Conservation (phyloP, 345 rosid genomes). For the Odontarrhena argentea region DNA sequence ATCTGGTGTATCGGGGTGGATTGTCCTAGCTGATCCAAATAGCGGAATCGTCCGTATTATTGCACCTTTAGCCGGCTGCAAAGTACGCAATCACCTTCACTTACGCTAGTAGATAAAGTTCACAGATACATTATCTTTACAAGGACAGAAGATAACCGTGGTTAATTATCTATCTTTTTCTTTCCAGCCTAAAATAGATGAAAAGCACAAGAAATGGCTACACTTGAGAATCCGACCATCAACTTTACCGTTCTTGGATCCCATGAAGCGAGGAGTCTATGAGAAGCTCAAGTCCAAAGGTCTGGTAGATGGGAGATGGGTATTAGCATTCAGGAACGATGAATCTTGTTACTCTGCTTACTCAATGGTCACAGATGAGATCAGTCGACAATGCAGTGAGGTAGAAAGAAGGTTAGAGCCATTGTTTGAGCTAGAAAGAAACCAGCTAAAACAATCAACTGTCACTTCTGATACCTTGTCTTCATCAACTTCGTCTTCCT, state of each 20-base stretch:
- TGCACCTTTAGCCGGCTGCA: slow-evolving; percentile 87
- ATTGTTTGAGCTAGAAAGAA: slow-evolving; percentile 58
- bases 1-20: slow-evolving; percentile 78
- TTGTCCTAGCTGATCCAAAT: slow-evolving; percentile 73
- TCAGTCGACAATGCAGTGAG: slow-evolving; percentile 62
- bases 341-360: slow-evolving; percentile 72
- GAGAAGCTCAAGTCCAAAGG: slow-evolving; percentile 59
- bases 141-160: neutral
- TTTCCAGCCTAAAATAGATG: slow-evolving; percentile 80
- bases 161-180: slow-evolving; percentile 14
- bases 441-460: slow-evolving; percentile 38
- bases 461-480: slow-evolving; percentile 20
- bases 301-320: slow-evolving; percentile 95
- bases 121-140: neutral
- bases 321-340: slow-evolving; percentile 81
- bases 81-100: slow-evolving; percentile 23
- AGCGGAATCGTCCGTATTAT: slow-evolving; percentile 70
- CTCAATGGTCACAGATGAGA: slow-evolving; percentile 70
- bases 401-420: slow-evolving; percentile 76
- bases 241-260: slow-evolving; percentile 59
- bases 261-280: slow-evolving; percentile 48
- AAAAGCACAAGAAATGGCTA: slow-evolving; percentile 81
- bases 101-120: slow-evolving; percentile 12
- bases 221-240: slow-evolving; percentile 91
- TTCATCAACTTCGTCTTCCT: slow-evolving; percentile 32